Evolutionary conservation across 2,329 filamentous ascomycete genomes (phyloP), one percentile per base, ranked within the genome.

Genomic region (Hypoxylon sp.): DNA sequence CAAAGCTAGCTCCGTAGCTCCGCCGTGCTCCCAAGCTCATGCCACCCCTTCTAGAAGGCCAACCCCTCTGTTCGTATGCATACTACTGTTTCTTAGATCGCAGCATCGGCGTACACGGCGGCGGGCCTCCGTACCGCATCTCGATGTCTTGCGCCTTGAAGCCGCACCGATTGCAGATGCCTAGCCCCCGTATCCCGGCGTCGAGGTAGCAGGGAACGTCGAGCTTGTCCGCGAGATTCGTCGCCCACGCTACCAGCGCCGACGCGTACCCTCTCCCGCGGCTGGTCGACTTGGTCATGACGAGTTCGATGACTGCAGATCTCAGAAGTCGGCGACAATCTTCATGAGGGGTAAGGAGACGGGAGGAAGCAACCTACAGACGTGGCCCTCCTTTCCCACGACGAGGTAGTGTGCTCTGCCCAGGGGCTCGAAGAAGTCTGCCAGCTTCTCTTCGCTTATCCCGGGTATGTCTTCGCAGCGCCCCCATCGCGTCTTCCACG

Each of bases 401-500:
- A 66, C 60, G 17, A 69, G 48, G 26, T 68, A 59, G 24, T 69
- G 67, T 11, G 62, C 65, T 56, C 42, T 62, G 15, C 60, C 64
- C n/a, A 65, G 38, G 5, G 66, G 65, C 56, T 69, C 67, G 26
- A 67, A 69, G 61, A 64, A 69, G 7, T 37, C 58, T 3, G 60
- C 56, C 3, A 69, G 62, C 33, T 57, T 48, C 24, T 66, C 55
- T 53, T 66, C 63, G 46, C 47, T 64, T 11, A 69, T 42, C 15
- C 45, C 63, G 5, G 61, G 53, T 24, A 66, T 54, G 26, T 65
- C 66, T 0, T 65, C 67, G 42, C 60, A 62, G 27, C 53, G 54
- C 26, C 61, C 42, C 65, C 67, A 68, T 37, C 67, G 63, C 27
- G 59, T 63, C 55, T 58, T 67, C 65, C 65, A 70, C 23, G 67